These are phyloP conservation scores for Pulveroboletus ravenelii DNA, from an alignment of 768 basidiomycete genomes.

Conservation along the genomic window DNA sequence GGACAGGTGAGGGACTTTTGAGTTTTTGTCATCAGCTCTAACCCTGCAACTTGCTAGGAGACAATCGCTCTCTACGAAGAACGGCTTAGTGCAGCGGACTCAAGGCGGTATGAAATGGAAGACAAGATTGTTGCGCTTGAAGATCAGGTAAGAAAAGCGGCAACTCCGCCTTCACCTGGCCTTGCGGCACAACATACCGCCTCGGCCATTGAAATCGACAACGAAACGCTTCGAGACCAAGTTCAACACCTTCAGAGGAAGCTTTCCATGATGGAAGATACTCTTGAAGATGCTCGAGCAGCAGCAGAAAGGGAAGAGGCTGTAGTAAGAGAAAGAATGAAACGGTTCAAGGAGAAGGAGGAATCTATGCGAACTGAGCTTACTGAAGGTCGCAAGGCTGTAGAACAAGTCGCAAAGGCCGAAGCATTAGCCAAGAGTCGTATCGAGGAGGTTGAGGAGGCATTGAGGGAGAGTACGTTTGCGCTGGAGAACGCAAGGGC, in stretches of 20 bases:
- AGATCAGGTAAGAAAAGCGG: conserved; percentile 36
- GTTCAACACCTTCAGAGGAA: conserved; percentile 82
- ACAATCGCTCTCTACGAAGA: conserved; percentile 95
- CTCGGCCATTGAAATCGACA: conserved; percentile 89
- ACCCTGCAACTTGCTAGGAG: conserved; percentile 48
- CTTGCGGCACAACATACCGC: conserved; percentile 39
- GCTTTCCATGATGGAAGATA: conserved; percentile 72
- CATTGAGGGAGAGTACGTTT: conserved; percentile 78
- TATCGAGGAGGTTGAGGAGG: conserved; percentile 84
- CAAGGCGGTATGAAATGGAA: conserved; percentile 74
- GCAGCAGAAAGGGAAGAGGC: conserved; percentile 73
- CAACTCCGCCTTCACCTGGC: conserved; percentile 32
- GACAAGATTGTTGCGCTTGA: conserved; percentile 56
- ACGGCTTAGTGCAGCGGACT: conserved; percentile 65
- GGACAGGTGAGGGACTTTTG: conserved; percentile 60
- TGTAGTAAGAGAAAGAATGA: conserved; percentile 56
- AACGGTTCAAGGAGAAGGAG: conserved; percentile 68
- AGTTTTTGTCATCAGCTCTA: neutral
- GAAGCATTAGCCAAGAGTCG: conserved; percentile 60
- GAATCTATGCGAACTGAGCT: conserved; percentile 69
- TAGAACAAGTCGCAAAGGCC: conserved; percentile 56
- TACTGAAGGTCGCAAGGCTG: conserved; percentile 56
- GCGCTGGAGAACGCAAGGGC: conserved; percentile 87
- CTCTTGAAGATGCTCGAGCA: conserved; percentile 70
- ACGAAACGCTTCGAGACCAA: conserved; percentile 87